These are phyloP conservation scores for Kuraishia hungarica DNA, from an alignment of 805 yeast species.

Conservation along the genomic window DNA sequence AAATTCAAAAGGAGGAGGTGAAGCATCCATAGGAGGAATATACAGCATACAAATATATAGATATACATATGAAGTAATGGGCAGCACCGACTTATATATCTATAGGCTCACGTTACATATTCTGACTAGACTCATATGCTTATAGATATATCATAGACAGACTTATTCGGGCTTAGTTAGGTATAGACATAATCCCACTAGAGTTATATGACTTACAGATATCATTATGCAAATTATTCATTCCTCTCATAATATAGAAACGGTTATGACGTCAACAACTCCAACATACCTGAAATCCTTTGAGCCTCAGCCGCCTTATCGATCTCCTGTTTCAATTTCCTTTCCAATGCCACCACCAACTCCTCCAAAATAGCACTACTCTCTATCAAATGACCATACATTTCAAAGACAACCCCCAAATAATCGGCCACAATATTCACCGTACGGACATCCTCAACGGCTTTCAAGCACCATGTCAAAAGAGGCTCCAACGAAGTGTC, in stretches of 20 bases:
- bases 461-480: slow-evolving; percentile 71
- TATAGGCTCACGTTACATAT: too few relatives aligned
- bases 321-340: slow-evolving; percentile 60
- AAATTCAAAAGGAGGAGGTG: slow-evolving; percentile 13
- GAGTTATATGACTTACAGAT: too few relatives aligned
- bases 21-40: neutral
- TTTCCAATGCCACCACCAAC: slow-evolving; percentile 49
- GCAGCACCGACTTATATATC: too few relatives aligned
- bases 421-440: slow-evolving; percentile 58
- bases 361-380: slow-evolving; percentile 73
- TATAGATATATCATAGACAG: too few relatives aligned
- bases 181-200: too few relatives aligned
- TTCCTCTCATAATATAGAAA: too few relatives aligned
- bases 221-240: too few relatives aligned
- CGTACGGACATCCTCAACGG: slow-evolving; percentile 73
- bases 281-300: slow-evolving; percentile 89
- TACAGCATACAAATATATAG: too few relatives aligned
- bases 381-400: slow-evolving; percentile 70
- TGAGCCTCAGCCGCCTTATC: slow-evolving; percentile 80
- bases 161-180: too few relatives aligned
- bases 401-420: slow-evolving; percentile 56
- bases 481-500: slow-evolving; percentile 82
- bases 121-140: too few relatives aligned
- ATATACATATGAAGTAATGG: too few relatives aligned
- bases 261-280: slow-evolving; percentile 36